Evolutionary conservation across 768 basidiomycete species (phyloP), one percentile per base, ranked within the genome.

Genomic region (Calocybe gangraenosa): DNA sequence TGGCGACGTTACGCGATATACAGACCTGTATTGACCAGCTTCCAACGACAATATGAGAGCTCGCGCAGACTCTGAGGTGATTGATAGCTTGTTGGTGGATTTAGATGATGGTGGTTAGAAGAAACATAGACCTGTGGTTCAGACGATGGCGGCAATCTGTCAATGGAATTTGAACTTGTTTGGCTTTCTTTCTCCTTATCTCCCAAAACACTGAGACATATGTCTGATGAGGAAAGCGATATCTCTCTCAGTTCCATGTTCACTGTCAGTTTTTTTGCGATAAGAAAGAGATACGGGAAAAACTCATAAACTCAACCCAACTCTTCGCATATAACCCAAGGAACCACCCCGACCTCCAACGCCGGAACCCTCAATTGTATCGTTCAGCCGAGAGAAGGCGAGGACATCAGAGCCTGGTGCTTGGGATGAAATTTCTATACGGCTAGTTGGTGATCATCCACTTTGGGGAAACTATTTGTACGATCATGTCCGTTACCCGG

Each of bases 401-500:
- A 13, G n/a, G 20, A 47, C 49, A 30, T 32, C 45, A 18, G 37
- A 37, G 13, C 42, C 37, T 8, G 39, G 53, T 18, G 60, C 63
- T 23, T 70, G 72, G 73, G 52, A 62, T 9, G 61, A 70, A 25
- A 68, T 92, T 13, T 63, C 66, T 4, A 83, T 92, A 32, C 67
- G 78, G 48, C 72, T 92, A 6, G 86, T 92, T 0, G 90, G 90
- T 11, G 75, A 76, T 1, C 90, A 91, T 57, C 83, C 87, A 1
- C 66, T 92, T 3, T 92, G 88, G 88, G 89, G 79, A 1, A 87
- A 91, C 58, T 69, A 89, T 57, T 61, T 91, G 88, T 90, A 53
- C 47, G 71, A n/a, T 59, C 22, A 13, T 30, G 18, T 32, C 13
- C 34, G 3, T 21, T 22, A 7, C 8, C 37, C 5, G 1, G 34